Base-by-base conservation (phyloP, 441 rosid genomes). In the Mallotus japonicus region DNA sequence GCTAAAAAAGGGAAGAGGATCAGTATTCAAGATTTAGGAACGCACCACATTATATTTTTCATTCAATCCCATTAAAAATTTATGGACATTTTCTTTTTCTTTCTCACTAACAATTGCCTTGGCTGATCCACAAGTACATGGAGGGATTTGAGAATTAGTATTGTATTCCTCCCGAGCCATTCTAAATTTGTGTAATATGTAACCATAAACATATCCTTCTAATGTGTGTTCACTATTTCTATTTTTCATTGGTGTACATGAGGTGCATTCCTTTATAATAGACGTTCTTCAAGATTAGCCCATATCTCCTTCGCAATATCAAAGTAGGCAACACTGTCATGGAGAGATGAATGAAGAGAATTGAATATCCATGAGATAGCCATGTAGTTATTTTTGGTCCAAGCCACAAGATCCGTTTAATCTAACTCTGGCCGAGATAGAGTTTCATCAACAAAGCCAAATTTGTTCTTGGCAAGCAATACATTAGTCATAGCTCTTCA, bases 141-240 rank as follows among this genome's bases (percentile, higher is more conserved):
- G 11, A 6, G 28, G 47, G 2, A 28, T 28, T 28, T 32, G 46
- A 0, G 71, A 51, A 4, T 67, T 50, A 0, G 57, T 11, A 9
- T 22, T 34, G 28, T 8, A 11, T 14, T 67, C 47, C 34, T 67
- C 71, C 49, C 28, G 22, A 28, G 8, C 7, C 46, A 49, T 14
- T 67, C 34, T 12, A 67, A 44, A 49, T 34, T 60, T 9, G 34
- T 71, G 51, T 60, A 70, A 14, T 69, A 70, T 6, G 32, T 16
- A 16, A 14, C 15, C 0, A 76, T 3, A 1, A 44, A 24, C 20
- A 46, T 54, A 0, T 61, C 49, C 9, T 64, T 19, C 55, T 76
- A 54, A 10, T 37, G 17, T 9, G 28, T n/a, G 42, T 47, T 63
- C 6, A 32, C 34, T 0, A 76, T 42, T 13, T 76, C 24, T 2